Percentiles rank a stretch among this genome's conserved stretches.
Evolutionary conservation across 2,329 filamentous ascomycete genomes (phyloP).

Genomic region (Aspergillus jensenii): DNA sequence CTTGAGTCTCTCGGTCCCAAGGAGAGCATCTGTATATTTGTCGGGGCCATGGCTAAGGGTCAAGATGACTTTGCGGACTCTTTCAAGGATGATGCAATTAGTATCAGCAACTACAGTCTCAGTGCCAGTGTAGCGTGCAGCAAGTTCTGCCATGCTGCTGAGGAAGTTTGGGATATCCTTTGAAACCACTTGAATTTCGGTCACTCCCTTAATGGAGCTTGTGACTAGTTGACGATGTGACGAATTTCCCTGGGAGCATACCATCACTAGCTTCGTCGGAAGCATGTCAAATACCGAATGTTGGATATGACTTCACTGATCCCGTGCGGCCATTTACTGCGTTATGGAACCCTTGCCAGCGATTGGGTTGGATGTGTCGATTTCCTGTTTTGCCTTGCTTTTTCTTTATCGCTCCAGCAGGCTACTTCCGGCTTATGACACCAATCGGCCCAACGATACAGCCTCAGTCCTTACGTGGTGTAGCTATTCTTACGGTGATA

Average conservation of each 20-base stretch:
- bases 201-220: slow-evolving; percentile 9
- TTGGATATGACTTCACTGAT: slow-evolving; percentile 5
- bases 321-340: slow-evolving; percentile 4
- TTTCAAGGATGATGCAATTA: slow-evolving; percentile 95
- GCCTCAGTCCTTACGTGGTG: neutral
- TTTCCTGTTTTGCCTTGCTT: slow-evolving; percentile 15
- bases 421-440: neutral
- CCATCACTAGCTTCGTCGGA: slow-evolving; percentile 16
- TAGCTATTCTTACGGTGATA: neutral
- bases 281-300: slow-evolving; percentile 8
- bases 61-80: slow-evolving; percentile 91
- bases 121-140: slow-evolving; percentile 98
- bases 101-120: slow-evolving; percentile 96
- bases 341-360: slow-evolving; percentile 2
- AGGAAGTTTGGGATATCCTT: slow-evolving; percentile 93
- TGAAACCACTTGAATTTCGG: slow-evolving; percentile 47
- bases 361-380: slow-evolving; percentile 13
- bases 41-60: slow-evolving; percentile 98
- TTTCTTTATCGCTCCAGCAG: slow-evolving; percentile 9
- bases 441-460: neutral
- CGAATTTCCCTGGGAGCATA: slow-evolving; percentile 27
- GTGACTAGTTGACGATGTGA: slow-evolving; percentile 27
- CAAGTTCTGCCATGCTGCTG: slow-evolving; percentile 98
- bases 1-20: slow-evolving; percentile 73
- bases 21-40: slow-evolving; percentile 96